Conservation (phyloP, 2,329 filamentous ascomycete genomes). For the Colletotrichum orchidophilum region DNA sequence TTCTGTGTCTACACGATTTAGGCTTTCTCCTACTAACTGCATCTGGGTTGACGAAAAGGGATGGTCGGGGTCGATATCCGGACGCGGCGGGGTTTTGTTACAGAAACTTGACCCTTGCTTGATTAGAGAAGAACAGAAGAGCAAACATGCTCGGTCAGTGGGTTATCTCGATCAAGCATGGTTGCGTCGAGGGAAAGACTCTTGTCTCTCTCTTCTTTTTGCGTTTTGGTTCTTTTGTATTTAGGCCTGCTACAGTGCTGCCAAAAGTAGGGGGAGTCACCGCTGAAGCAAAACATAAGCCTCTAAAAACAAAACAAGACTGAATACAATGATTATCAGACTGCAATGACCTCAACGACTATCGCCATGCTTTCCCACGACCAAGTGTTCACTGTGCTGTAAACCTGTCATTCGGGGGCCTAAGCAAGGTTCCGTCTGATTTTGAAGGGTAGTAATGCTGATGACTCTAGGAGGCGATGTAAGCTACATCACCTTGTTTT, state of each 20-base stretch:
- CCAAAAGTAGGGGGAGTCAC: slow-evolving; percentile 11
- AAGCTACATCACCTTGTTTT: background rate
- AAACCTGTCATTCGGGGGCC: background rate
- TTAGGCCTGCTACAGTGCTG: background rate
- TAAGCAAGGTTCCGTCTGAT: background rate
- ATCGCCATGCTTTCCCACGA: background rate
- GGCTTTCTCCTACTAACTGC: slow-evolving; percentile 15
- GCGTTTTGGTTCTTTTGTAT: slow-evolving; percentile 1
- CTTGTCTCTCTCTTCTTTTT: background rate
- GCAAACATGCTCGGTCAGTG: background rate
- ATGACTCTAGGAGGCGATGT: background rate
- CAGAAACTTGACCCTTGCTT: background rate
- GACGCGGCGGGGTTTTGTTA: background rate
- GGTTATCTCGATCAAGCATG: background rate
- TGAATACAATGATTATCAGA: slow-evolving; percentile 27
- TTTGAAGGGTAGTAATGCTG: background rate
- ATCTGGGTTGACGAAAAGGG: slow-evolving; percentile 9
- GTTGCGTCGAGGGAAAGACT: background rate
- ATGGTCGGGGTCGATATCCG: background rate
- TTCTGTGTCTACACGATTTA: slow-evolving; percentile 31
- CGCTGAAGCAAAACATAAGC: slow-evolving; percentile 5
- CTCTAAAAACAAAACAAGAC: slow-evolving; percentile 19
- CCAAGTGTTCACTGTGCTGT: background rate
- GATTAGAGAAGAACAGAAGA: background rate
- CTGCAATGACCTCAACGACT: background rate